Conservation (phyloP, 2,329 filamentous ascomycete species). For the Parastagonospora avenae region DNA sequence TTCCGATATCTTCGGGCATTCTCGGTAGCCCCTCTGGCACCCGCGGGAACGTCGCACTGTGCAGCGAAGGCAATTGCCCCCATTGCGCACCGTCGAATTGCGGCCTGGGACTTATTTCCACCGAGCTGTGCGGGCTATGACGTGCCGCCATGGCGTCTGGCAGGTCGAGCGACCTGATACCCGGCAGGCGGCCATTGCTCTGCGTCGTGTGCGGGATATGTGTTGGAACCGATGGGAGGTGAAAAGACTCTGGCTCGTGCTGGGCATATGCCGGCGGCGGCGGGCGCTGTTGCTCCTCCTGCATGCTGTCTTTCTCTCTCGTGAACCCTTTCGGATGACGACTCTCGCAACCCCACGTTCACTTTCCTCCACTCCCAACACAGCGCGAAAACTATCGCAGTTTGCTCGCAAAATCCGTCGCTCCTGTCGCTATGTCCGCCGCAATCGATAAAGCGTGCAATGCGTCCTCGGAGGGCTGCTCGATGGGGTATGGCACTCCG, state of each 20-base stretch:
- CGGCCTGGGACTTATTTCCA: conserved; percentile 43
- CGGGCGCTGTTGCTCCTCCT: conserved; percentile 44
- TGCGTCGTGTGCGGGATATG: conserved; percentile 33
- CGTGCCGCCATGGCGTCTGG: conserved; percentile 31
- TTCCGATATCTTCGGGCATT: conserved; percentile 42
- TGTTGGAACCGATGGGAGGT: conserved; percentile 50
- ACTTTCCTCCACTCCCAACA: background rate
- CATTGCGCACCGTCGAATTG: conserved; percentile 31
- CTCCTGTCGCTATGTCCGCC: background rate
- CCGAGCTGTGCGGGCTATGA: conserved; percentile 32
- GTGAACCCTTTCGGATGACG: background rate
- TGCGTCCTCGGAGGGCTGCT: background rate
- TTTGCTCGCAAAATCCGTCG: background rate
- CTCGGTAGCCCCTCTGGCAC: conserved; percentile 38
- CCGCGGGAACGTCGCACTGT: conserved; percentile 35
- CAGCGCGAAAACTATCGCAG: background rate
- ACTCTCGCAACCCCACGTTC: conserved; percentile 8
- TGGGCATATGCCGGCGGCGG: conserved; percentile 52
- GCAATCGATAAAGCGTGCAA: background rate
- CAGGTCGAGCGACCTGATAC: conserved; percentile 52
- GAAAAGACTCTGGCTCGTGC: conserved; percentile 48
- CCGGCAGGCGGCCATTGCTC: conserved; percentile 46
- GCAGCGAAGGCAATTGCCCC: conserved; percentile 31
- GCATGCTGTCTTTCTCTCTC: conserved; percentile 23
- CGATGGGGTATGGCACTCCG: conserved; percentile 1